Evolutionary conservation across 2,329 filamentous ascomycete species (phyloP).

Genomic region (Epichloe sibirici): DNA sequence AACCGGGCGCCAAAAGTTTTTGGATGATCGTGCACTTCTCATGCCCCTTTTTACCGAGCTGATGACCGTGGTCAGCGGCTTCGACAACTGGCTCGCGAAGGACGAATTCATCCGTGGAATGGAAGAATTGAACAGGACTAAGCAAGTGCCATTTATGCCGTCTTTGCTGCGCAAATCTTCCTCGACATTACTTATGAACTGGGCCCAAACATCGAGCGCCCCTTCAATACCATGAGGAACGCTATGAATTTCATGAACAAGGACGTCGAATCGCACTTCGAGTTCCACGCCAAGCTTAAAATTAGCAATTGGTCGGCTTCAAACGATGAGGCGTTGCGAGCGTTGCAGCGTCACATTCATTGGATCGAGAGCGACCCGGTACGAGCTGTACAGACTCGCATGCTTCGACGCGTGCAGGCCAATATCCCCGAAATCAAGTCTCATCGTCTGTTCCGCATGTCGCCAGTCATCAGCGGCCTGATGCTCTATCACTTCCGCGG

Average conservation of each 20-base stretch:
- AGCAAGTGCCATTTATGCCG: constrained; percentile 19
- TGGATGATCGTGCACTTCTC: constrained; percentile 23
- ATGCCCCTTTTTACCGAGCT: constrained; percentile 23
- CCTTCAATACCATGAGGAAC: constrained; percentile 3
- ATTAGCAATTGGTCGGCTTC: constrained; percentile 14
- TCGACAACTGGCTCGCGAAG: constrained; percentile 12
- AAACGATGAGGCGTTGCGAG: background rate
- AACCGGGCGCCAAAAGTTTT: constrained; percentile 18
- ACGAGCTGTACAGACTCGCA: background rate
- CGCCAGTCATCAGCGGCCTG: constrained; percentile 26
- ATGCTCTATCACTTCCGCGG: constrained; percentile 25
- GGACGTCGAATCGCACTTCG: constrained; percentile 3
- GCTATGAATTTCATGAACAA: background rate
- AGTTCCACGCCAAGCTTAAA: constrained; percentile 20
- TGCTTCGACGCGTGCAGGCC: background rate
- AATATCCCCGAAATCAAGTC: background rate
- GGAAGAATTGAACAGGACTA: constrained; percentile 17
- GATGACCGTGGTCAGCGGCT: constrained; percentile 8
- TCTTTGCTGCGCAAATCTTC: constrained; percentile 28
- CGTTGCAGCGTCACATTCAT: constrained; percentile 5
- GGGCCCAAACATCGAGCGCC: constrained; percentile 6
- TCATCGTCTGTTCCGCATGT: constrained; percentile 20
- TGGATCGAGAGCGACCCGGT: background rate
- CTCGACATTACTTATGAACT: constrained; percentile 28
- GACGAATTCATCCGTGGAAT: constrained; percentile 27